Percentiles rank a stretch among this genome's conserved stretches.
Conservation (phyloP, 129 eudicot genomes). For the Pittosporum tobira region DNA sequence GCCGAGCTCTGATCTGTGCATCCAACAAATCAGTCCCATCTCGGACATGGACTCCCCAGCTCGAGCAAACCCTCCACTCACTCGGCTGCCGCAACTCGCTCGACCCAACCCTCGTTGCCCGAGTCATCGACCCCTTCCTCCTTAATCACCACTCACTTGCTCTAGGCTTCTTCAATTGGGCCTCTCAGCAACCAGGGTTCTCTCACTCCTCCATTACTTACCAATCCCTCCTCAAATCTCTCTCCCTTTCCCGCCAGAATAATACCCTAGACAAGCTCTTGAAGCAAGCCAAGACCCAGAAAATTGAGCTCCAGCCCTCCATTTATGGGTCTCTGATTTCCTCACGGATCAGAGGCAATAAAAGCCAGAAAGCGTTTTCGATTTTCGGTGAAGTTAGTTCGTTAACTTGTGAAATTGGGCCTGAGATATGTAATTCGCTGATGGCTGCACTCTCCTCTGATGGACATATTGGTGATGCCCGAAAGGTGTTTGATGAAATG, state of each 20-base stretch:
- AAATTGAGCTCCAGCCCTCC: constrained; percentile 31
- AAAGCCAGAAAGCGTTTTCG: constrained; percentile 39
- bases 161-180: constrained; percentile 90
- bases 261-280: constrained; percentile 43
- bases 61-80: constrained; percentile 67
- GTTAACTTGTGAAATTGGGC: constrained; percentile 30
- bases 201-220: constrained; percentile 54
- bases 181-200: constrained; percentile 78
- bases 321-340: constrained; percentile 32
- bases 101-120: constrained; percentile 56
- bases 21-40: constrained; percentile 31
- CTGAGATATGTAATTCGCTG: constrained; percentile 42
- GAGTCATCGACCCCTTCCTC: constrained; percentile 75
- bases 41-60: constrained; percentile 51
- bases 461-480: constrained; percentile 37
- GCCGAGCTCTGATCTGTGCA: constrained; percentile 58
- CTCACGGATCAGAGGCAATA: constrained; percentile 31
- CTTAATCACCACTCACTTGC: constrained; percentile 75
- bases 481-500: constrained; percentile 77
- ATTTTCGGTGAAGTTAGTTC: constrained; percentile 26
- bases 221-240: constrained; percentile 64
- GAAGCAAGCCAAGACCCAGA: constrained; percentile 27
- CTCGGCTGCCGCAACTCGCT: constrained; percentile 58
- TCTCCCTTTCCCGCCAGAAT: constrained; percentile 60
- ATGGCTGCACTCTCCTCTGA: constrained; percentile 46